Conservation (phyloP, 176 grass and related monocot species). For the Phyllostachys edulis region DNA sequence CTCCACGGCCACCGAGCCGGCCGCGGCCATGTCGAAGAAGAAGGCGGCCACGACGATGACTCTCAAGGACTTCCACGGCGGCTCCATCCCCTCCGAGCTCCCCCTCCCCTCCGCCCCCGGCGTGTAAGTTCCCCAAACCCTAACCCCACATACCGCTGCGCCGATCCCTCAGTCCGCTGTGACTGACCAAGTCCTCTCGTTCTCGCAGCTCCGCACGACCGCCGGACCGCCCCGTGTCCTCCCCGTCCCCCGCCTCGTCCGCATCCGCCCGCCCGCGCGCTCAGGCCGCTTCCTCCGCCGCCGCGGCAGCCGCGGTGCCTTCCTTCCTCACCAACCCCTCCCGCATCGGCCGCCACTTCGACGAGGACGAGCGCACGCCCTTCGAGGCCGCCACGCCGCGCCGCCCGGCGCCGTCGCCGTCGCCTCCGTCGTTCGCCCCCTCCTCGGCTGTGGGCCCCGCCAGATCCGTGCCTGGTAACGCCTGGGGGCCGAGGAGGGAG, state of each 20-base stretch:
- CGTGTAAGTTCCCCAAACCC: slow-evolving; percentile 59
- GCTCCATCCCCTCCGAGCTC: slow-evolving; percentile 95
- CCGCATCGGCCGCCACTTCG: slow-evolving; percentile 85
- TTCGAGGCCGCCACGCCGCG: slow-evolving; percentile 58
- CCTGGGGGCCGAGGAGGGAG: slow-evolving; percentile 73
- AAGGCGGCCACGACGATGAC: slow-evolving; percentile 86
- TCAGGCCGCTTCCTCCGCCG: slow-evolving; percentile 26
- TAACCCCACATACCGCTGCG: not conserved
- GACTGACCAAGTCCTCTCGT: not conserved
- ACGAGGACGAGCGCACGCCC: slow-evolving; percentile 96
- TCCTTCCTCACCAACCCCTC: slow-evolving; percentile 52
- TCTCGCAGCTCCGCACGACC: slow-evolving; percentile 60
- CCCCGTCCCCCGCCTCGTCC: slow-evolving; percentile 22
- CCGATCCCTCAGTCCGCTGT: not conserved
- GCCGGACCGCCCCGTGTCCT: slow-evolving; percentile 43
- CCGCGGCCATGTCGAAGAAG: slow-evolving; percentile 88
- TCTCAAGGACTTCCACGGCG: slow-evolving; percentile 97
- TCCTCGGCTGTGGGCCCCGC: not conserved
- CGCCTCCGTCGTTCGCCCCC: slow-evolving; percentile 23
- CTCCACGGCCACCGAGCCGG: slow-evolving; percentile 15
- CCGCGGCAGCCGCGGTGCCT: slow-evolving; percentile 28
- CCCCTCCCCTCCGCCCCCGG: slow-evolving; percentile 84
- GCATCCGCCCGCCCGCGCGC: slow-evolving; percentile 47
- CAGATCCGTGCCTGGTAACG: slow-evolving; percentile 63
- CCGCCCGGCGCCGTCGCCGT: slow-evolving; percentile 30